A percentile compares a stretch with the other conserved stretches of the same genome.
These are phyloP conservation scores for Trifolium subterraneum DNA, from an alignment of 306 rosid genomes.

Conservation along the genomic window DNA sequence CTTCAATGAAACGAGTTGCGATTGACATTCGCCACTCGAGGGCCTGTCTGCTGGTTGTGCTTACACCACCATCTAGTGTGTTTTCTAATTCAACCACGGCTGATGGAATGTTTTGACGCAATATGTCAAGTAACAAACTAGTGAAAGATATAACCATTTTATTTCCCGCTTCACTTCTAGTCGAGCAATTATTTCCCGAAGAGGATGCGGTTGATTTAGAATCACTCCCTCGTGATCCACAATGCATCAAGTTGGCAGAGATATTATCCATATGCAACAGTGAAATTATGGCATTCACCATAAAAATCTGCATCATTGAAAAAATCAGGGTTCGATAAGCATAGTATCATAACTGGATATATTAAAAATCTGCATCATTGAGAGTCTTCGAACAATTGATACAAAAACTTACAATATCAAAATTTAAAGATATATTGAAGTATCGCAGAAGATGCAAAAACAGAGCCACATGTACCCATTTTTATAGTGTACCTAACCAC, in stretches of 20 bases:
- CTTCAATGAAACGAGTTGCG: conserved; percentile 84
- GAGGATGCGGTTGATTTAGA: conserved; percentile 50
- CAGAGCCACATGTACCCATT: neutral
- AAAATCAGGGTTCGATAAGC: conserved; percentile 27
- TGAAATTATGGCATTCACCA: conserved; percentile 82
- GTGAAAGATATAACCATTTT: conserved; percentile 86
- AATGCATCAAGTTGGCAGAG: conserved; percentile 67
- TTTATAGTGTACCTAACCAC: neutral
- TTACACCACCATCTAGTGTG: conserved; percentile 54
- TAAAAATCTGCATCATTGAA: conserved; percentile 68
- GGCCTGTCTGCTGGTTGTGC: conserved; percentile 74
- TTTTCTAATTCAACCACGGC: conserved; percentile 63
- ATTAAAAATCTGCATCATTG: too few species aligned
- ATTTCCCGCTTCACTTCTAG: conserved; percentile 72
- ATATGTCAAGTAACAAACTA: conserved; percentile 68
- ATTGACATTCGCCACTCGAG: conserved; percentile 88
- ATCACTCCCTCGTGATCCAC: conserved; percentile 58
- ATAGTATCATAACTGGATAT: conserved; percentile 14
- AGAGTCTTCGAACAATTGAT: conserved; percentile 28
- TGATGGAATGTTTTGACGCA: conserved; percentile 68
- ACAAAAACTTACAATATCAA: conserved; percentile 26
- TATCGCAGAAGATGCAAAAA: conserved; percentile 30
- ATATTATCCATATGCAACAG: conserved; percentile 87
- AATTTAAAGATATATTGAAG: conserved; percentile 19
- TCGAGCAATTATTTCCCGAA: conserved; percentile 54